Base-by-base conservation (phyloP, 2,329 filamentous ascomycete genomes). In the Ceratocystis alfenasii region DNA sequence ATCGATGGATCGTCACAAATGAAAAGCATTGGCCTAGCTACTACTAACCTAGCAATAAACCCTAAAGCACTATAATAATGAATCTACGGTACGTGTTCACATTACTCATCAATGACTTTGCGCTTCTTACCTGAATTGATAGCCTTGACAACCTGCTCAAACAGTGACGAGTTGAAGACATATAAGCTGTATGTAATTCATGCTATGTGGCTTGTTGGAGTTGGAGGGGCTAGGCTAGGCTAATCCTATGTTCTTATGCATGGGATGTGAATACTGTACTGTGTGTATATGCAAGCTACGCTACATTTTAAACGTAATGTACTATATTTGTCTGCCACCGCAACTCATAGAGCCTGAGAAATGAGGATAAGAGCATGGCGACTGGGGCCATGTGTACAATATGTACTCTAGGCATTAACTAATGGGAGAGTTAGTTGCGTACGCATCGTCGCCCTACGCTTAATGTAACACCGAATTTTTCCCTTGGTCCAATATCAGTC, bases 161-260 rank as follows among this genome's bases (percentile, higher is more conserved):
- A 22, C 15, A 50, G 46, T 10, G 20, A 20, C 20, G 4, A n/a
- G 20, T 50, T 57, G 5, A 59, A 59, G 55, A 15, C n/a, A 10
- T 30, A 8, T 59, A n/a, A 30, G 12, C 17, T 33, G 25, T 8
- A n/a, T 36, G 5, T 20, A 33, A 8, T 59, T 25, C 5, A 30
- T 59, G 12, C 17, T 59, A 33, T 59, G 20, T 59, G 55, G 25
- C 55, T 59, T 59, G n/a, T 59, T 59, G 25, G n/a, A 59, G 55
- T 8, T 6, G 7, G 55, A 36, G 17, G 30, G 15, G 55, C 55
- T 59, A 17, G 55, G 33, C 55, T n/a, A 12, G 15, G 33, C n/a
- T 17, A n/a, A 36, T 36, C 17, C 55, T 30, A n/a, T 28, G 33
- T 30, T 17, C 5, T 59, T 17, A 36, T 59, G 55, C 28, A 59